Evolutionary conservation across 129 eudicot species (phyloP), one percentile per base, ranked within the genome.

Genomic region (Centaurea solstitialis): DNA sequence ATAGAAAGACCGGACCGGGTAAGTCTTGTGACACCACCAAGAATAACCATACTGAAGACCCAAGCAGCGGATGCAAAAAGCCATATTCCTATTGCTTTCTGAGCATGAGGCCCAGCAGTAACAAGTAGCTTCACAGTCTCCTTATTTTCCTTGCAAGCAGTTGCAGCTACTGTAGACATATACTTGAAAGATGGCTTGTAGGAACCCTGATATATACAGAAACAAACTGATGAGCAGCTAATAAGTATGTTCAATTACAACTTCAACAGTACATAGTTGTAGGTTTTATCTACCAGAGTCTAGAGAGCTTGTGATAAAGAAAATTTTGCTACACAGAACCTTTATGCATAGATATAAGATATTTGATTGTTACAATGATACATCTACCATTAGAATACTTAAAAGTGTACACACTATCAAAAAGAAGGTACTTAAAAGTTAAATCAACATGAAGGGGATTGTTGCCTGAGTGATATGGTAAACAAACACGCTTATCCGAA

Each of bases 1-100:
- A 95, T 95, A 23, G 99, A 95, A 72, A 92, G 97, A 78, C 99
- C 99, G 4, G 98, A 95, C 13, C 98, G 86, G 8, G 98, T 92
- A 43, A 95, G 89, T 39, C 98, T 81, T 22, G 99, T 95, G 72
- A 93, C 85, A 71, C 99, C 98, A 83, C 99, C 99, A 71, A 95
- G 98, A 21, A 95, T 84, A 41, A 92, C 99, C 98, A 95, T 90
- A 82, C 97, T 95, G 81, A 92, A 95, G 70, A 95, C 99, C 99
- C 99, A 95, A 7, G 97, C 97, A 77, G 99, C 97, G 37, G 98
- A 95, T 30, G 82, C 94, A 87, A 95, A 95, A 74, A 95, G 98
- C 99, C 99, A 95, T 83, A 90, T 92, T 35, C 99, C 98, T 68
- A 95, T 88, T 81, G 88, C 87, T 79, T 91, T 95, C 85, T 88